These are phyloP conservation scores for Tetrapisispora taiwanensis DNA, from an alignment of 805 yeast genomes.

Conservation along the genomic window DNA sequence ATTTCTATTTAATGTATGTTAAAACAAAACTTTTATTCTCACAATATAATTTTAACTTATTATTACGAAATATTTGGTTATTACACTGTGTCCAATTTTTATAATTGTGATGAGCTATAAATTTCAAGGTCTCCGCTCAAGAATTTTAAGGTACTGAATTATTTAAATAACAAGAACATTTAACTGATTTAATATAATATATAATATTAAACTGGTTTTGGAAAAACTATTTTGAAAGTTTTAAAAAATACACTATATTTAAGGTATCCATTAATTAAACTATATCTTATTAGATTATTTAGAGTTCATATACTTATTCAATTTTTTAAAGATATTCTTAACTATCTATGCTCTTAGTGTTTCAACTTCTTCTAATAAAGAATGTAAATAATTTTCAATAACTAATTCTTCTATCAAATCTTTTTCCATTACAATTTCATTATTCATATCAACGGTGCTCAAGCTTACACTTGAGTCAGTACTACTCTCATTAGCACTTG, in stretches of 20 bases:
- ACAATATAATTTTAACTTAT: too few species aligned
- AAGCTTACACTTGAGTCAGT: not conserved
- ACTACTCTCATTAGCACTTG: not conserved
- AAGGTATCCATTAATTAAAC: not conserved
- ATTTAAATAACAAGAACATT: not conserved
- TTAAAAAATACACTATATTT: too few species aligned
- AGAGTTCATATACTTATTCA: not conserved
- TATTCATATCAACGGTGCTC: not conserved
- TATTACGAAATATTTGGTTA: too few species aligned
- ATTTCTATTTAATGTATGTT: too few species aligned
- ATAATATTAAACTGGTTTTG: too few species aligned
- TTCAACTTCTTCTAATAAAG: slow-evolving; percentile 26
- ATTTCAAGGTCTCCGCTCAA: not conserved
- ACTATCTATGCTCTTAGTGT: not conserved
- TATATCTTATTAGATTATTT: too few species aligned
- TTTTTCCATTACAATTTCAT: not conserved
- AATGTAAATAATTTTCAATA: slow-evolving; percentile 21
- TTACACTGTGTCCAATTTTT: too few species aligned
- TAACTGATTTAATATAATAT: not conserved
- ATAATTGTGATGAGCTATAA: not conserved
- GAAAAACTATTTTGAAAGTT: too few species aligned
- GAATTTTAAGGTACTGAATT: not conserved
- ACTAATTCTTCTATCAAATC: slow-evolving; percentile 1
- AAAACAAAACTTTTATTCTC: too few species aligned
- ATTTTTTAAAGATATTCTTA: not conserved